Evolutionary conservation across 805 yeast genomes (phyloP).

Genomic region (Spathaspora gorwiae): DNA sequence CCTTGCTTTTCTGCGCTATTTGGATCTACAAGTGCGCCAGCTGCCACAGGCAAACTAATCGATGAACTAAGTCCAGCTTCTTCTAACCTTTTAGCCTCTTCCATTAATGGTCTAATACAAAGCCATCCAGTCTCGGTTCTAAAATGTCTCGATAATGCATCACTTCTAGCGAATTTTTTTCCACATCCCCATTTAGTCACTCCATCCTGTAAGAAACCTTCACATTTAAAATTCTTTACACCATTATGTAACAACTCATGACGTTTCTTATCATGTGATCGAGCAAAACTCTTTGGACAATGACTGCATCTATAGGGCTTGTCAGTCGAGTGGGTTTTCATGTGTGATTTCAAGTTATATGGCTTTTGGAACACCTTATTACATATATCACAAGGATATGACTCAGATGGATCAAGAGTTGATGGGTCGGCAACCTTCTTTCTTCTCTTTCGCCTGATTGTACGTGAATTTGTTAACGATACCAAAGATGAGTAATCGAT

Average conservation of each 20-base stretch:
- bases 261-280: conserved; percentile 72
- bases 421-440: conserved; percentile 6
- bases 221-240: conserved; percentile 63
- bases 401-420: conserved; percentile 5
- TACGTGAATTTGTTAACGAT: conserved; percentile 28
- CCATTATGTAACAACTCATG: conserved; percentile 77
- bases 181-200: conserved; percentile 71
- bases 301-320: conserved; percentile 63
- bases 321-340: conserved; percentile 56
- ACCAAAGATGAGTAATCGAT: conserved; percentile 35
- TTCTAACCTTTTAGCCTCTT: conserved; percentile 44
- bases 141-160: conserved; percentile 73
- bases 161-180: conserved; percentile 68
- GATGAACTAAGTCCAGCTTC: conserved; percentile 4
- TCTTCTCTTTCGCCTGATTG: conserved; percentile 24
- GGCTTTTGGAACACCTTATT: conserved; percentile 45
- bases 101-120: conserved; percentile 63
- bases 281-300: conserved; percentile 67
- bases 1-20: background rate
- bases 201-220: conserved; percentile 56
- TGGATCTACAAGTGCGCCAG: background rate
- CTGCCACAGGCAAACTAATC: conserved; percentile 1
- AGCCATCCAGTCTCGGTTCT: conserved; percentile 70
- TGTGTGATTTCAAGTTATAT: conserved; percentile 47
- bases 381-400: conserved; percentile 39